Evolutionary conservation across 148 eudicot genomes (phyloP).

Genomic region (Vaccinium vitisidaea): DNA sequence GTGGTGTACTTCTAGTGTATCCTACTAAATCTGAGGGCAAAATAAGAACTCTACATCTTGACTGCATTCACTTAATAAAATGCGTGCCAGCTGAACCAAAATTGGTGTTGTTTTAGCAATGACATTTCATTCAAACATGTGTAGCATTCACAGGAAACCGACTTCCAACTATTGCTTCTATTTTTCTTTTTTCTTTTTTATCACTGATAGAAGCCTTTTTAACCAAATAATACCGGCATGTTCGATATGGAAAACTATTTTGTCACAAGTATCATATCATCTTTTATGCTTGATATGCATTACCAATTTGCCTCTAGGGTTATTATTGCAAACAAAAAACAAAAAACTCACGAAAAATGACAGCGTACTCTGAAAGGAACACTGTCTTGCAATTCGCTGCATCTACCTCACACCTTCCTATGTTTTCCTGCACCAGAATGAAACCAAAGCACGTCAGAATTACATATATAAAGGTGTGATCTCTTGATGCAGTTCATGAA

Average conservation of each 20-base stretch:
- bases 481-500: neutral
- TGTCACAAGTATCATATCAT: neutral
- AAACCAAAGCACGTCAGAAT: neutral
- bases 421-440: constrained; percentile 57
- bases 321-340: neutral
- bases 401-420: constrained; percentile 72
- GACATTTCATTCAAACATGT: neutral
- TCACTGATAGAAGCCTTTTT: neutral
- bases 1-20: neutral
- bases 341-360: constrained; percentile 17
- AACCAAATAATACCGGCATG: neutral
- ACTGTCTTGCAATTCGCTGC: constrained; percentile 72
- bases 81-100: neutral
- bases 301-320: constrained; percentile 9
- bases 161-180: neutral
- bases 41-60: neutral
- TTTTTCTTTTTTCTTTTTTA: neutral
- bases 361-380: constrained; percentile 77
- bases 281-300: neutral
- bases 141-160: neutral
- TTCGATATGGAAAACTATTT: neutral
- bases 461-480: neutral
- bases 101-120: neutral
- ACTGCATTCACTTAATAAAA: neutral
- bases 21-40: neutral